Evolutionary conservation across 306 rosid genomes (phyloP).

Genomic region (Canavalia ensiformis): DNA sequence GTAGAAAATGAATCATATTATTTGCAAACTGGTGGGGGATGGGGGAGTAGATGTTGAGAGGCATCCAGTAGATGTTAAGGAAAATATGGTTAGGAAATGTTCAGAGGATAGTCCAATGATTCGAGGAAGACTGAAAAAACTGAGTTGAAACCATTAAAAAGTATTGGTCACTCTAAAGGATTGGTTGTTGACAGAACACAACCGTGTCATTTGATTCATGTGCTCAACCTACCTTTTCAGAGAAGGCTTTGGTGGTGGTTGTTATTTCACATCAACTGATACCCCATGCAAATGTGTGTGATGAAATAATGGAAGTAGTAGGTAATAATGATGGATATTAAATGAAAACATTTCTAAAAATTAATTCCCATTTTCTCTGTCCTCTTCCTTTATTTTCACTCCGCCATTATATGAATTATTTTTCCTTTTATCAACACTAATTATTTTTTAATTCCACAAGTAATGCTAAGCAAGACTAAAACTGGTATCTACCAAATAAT

Average conservation of each 20-base stretch:
- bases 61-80: not conserved
- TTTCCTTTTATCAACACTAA: not conserved
- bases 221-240: not conserved
- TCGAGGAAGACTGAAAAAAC: not conserved
- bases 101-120: not conserved
- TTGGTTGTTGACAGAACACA: not conserved
- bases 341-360: not conserved
- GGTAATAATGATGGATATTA: not conserved
- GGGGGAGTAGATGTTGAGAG: not conserved
- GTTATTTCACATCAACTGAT: not conserved
- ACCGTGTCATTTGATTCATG: not conserved
- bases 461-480: not conserved
- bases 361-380: conserved; percentile 22
- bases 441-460: not conserved
- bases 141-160: not conserved
- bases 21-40: not conserved
- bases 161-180: not conserved
- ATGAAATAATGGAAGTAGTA: not conserved
- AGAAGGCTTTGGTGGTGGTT: not conserved
- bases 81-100: not conserved
- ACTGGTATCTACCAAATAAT: not conserved
- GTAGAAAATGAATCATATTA: not conserved
- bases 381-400: not conserved
- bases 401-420: not conserved
- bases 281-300: not conserved